Percentiles rank a stretch among this genome's conserved stretches.
Conservation (phyloP, 176 grass and related monocot species). For the Rhipidocladum racemiflorum region DNA sequence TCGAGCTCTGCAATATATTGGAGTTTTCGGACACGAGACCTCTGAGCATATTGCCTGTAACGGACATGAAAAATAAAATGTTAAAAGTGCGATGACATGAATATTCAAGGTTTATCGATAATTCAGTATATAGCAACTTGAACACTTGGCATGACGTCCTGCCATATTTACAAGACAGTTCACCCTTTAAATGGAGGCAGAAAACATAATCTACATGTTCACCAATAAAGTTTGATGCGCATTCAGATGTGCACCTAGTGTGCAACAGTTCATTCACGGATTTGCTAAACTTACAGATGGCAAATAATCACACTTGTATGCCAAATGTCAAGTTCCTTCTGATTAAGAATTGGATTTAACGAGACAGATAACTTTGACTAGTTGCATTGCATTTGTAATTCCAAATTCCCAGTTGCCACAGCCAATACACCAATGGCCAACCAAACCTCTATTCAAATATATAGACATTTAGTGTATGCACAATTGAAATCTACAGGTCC, state of each 20-base stretch:
- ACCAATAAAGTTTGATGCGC: not conserved
- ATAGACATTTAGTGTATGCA: not conserved
- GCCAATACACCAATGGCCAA: not conserved
- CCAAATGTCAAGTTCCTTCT: not conserved
- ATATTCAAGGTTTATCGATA: constrained; percentile 9
- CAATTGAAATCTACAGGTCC: not conserved
- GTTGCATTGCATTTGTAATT: not conserved
- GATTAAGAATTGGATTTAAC: not conserved
- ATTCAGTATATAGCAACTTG: not conserved
- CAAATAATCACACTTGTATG: not conserved
- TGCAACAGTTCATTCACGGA: not conserved
- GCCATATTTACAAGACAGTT: not conserved
- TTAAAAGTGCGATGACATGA: not conserved
- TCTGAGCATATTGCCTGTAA: constrained; percentile 82
- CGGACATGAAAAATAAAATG: not conserved
- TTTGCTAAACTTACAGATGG: not conserved
- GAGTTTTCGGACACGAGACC: constrained; percentile 82
- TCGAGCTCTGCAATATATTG: constrained; percentile 93
- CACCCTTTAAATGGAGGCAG: not conserved
- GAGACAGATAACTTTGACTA: not conserved
- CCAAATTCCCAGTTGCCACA: not conserved
- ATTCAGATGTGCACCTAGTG: not conserved
- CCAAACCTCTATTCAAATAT: not conserved
- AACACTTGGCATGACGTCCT: not conserved
- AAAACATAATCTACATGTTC: constrained; percentile 10